Conservation (phyloP, 441 rosid genomes). For the Adansonia rubrostipa region DNA sequence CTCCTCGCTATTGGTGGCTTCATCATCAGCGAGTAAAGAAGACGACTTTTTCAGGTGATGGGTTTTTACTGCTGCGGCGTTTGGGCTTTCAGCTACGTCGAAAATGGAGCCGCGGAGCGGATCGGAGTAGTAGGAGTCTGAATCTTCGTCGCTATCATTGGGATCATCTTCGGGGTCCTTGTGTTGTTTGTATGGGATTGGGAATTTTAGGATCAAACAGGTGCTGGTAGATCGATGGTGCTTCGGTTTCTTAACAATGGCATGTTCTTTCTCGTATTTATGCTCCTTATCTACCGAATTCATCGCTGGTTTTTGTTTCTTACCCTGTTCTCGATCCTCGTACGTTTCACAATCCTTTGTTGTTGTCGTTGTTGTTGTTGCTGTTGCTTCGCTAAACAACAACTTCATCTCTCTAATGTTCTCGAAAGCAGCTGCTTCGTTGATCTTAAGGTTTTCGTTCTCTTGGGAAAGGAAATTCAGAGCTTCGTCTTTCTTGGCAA, state of each 20-base stretch:
- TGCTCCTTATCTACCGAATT: conserved; percentile 34
- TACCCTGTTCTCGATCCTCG: conserved; percentile 34
- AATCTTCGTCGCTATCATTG: conserved; percentile 24
- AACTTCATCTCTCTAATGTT: conserved; percentile 62
- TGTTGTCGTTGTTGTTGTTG: not conserved
- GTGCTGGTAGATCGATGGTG: not conserved
- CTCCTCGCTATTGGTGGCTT: conserved; percentile 47
- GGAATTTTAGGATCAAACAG: conserved; percentile 39
- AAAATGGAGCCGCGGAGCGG: conserved; percentile 78
- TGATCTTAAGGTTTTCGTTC: conserved; percentile 60
- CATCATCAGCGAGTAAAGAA: conserved; percentile 45
- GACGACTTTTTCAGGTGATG: conserved; percentile 51
- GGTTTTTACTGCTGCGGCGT: conserved; percentile 30
- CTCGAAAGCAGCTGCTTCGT: conserved; percentile 62
- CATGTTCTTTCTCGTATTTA: conserved; percentile 35
- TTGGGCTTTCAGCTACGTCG: conserved; percentile 63
- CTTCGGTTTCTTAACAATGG: conserved; percentile 26
- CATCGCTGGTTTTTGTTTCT: conserved; percentile 29
- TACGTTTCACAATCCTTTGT: not conserved
- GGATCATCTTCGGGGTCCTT: conserved; percentile 27
- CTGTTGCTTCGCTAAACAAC: conserved; percentile 43
- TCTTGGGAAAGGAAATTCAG: conserved; percentile 59
- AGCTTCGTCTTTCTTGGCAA: conserved; percentile 69
- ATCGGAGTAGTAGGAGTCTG: conserved; percentile 38
- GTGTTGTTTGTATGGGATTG: conserved; percentile 29